Conservation (phyloP, 2,329 filamentous ascomycete genomes). For the Pseudogymnoascus sp. region DNA sequence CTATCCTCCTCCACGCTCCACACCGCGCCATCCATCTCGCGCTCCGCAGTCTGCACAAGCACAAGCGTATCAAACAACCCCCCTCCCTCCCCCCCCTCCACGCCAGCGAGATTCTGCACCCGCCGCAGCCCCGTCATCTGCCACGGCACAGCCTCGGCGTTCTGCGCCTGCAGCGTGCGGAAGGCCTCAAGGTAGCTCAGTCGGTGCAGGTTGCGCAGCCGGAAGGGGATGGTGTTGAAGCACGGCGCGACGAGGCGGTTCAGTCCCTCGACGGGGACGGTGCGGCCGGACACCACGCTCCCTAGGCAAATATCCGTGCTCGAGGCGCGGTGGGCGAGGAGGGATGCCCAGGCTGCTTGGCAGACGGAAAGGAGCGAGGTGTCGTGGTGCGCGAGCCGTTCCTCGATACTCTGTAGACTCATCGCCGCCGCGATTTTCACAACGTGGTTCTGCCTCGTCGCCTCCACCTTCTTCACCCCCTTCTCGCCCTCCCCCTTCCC, state of each 20-base stretch:
- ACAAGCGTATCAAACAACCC: conserved; percentile 71
- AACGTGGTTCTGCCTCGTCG: neutral
- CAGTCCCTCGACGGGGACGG: conserved; percentile 53
- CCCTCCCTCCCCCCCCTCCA: conserved; percentile 38
- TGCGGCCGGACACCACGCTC: conserved; percentile 73
- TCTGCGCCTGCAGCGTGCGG: conserved; percentile 33
- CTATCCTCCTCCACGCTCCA: conserved; percentile 51
- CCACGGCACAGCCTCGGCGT: conserved; percentile 52
- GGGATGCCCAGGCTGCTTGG: conserved; percentile 64
- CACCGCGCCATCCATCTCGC: conserved; percentile 44
- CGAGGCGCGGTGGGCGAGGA: conserved; percentile 48
- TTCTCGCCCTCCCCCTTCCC: neutral
- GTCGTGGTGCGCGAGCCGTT: conserved; percentile 41
- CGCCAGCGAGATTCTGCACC: conserved; percentile 48
- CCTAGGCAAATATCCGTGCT: conserved; percentile 72
- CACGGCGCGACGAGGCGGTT: conserved; percentile 69
- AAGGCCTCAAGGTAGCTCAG: conserved; percentile 27
- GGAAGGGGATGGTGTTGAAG: conserved; percentile 79
- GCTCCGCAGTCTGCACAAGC: conserved; percentile 61
- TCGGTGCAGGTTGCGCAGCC: conserved; percentile 51
- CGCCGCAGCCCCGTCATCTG: conserved; percentile 69
- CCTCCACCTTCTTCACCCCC: neutral
- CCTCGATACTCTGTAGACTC: conserved; percentile 31
- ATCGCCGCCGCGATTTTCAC: neutral
- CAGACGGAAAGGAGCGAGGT: conserved; percentile 57